Evolutionary conservation across 139 green algal species (phyloP), one percentile per base, ranked within the genome.

Genomic region (Desmodesmus armatus): DNA sequence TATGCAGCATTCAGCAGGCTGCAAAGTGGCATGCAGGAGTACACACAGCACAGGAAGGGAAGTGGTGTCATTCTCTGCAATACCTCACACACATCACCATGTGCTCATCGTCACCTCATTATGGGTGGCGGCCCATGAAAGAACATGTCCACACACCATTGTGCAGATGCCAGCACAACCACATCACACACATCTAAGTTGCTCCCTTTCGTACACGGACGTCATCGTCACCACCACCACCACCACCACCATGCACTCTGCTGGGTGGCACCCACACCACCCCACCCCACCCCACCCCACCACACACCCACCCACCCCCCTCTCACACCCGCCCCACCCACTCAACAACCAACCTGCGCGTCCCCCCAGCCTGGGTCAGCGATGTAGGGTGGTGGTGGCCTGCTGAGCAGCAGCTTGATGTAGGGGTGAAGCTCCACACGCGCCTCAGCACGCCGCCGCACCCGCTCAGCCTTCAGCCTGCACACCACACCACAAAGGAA

Each of bases 381-480:
- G 29, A 72, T 83, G 44, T 87, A 87, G 43, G 37, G 74, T 77
- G 70, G 63, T 58, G 43, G 67, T 73, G 81, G 71, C 11, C 85
- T 71, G 5, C 80, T 47, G 35, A 97, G 87, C 63, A 97, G 78
- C 19, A 90, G 69, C 15, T 79, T 40, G 5, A 89, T 91, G 85
- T 94, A 93, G 5, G 91, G 91, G 85, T 96, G 94, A 31, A 93
- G 19, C 78, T 86, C 69, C 70, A 86, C 29, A 5, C 70, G 69
- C 7, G 33, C 37, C 69, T 86, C 80, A n/a, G 7, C 27, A 75
- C 87, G 27, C 79, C 87, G n/a, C 86, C 91, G 43, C 62, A 17
- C 43, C n/a, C 25, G 25, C 62, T 83, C 83, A 6, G 80, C 63
- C 29, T 71, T 51, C 58, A 69, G 72, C 33, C 62, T 81, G 76